These are phyloP conservation scores for Madurella mycetomatis DNA, from an alignment of 2,329 filamentous ascomycete species.

Conservation along the genomic window DNA sequence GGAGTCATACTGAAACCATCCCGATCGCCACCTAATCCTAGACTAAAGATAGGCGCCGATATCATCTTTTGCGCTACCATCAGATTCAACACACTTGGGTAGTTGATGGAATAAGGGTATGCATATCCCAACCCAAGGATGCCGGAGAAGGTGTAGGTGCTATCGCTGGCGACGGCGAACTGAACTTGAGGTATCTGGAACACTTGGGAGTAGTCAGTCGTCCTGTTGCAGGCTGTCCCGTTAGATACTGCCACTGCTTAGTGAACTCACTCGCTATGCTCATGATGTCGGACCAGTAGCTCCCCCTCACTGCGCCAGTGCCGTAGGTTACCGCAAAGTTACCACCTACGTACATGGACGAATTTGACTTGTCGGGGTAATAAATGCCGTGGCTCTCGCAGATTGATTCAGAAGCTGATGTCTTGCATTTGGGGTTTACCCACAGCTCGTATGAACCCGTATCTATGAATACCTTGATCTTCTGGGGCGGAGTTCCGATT, in stretches of 20 bases:
- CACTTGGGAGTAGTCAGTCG: slow-evolving; percentile 8
- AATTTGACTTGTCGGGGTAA: slow-evolving; percentile 30
- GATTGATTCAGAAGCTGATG: slow-evolving; percentile 29
- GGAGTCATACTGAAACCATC: slow-evolving; percentile 29
- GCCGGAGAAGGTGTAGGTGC: slow-evolving; percentile 35
- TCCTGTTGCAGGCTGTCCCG: too few relatives aligned
- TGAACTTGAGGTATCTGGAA: slow-evolving; percentile 31
- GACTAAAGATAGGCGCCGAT: slow-evolving; percentile 34
- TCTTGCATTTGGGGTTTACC: slow-evolving; percentile 34
- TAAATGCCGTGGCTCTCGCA: slow-evolving; percentile 34
- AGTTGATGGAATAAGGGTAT: slow-evolving; percentile 32
- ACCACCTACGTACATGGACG: slow-evolving; percentile 26
- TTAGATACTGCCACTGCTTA: neutral
- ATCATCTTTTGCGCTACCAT: slow-evolving; percentile 33
- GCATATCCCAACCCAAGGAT: slow-evolving; percentile 37
- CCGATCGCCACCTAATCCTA: slow-evolving; percentile 33
- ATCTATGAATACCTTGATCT: slow-evolving; percentile 34
- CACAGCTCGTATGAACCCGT: slow-evolving; percentile 38
- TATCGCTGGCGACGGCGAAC: slow-evolving; percentile 35
- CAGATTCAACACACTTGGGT: slow-evolving; percentile 33
- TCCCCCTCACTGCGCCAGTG: slow-evolving; percentile 32
- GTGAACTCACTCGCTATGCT: slow-evolving; percentile 27
- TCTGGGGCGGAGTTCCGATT: slow-evolving; percentile 35
- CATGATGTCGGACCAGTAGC: slow-evolving; percentile 33
- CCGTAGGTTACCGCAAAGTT: slow-evolving; percentile 31